A percentile compares a stretch with the other conserved stretches of the same genome.
These are phyloP conservation scores for Scheffersomyces illinoinensis DNA, from an alignment of 1,139 yeast genomes.

Conservation along the genomic window DNA sequence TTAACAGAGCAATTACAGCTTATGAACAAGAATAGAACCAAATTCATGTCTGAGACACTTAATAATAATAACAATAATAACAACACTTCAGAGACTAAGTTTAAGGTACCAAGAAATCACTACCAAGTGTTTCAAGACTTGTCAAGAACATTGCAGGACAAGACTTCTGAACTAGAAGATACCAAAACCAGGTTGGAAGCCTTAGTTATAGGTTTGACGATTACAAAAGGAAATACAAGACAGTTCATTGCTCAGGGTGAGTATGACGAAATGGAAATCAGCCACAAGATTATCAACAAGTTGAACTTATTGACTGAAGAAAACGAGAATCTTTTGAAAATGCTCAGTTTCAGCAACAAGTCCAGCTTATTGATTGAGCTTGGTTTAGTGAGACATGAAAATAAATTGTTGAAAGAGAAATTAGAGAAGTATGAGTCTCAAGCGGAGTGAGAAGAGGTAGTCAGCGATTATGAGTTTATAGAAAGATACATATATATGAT, in stretches of 20 bases:
- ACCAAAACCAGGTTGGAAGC: slow-evolving; percentile 66
- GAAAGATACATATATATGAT: not conserved
- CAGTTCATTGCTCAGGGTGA: slow-evolving; percentile 49
- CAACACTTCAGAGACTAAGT: slow-evolving; percentile 17
- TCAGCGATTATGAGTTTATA: not conserved
- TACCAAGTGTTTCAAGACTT: slow-evolving; percentile 51
- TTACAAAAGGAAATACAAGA: slow-evolving; percentile 5
- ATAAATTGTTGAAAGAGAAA: slow-evolving; percentile 7
- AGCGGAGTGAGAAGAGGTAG: not conserved
- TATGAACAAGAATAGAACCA: slow-evolving; percentile 15
- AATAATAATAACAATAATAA: not conserved
- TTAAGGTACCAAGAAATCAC: slow-evolving; percentile 44
- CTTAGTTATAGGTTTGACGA: slow-evolving; percentile 39
- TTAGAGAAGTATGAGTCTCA: not conserved
- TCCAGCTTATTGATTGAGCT: slow-evolving; percentile 71
- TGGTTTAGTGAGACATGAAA: slow-evolving; percentile 54
- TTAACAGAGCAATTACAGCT: slow-evolving; percentile 31
- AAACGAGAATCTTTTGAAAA: slow-evolving; percentile 67
- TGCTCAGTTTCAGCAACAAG: slow-evolving; percentile 71
- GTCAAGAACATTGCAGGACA: slow-evolving; percentile 49
- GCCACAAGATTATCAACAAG: slow-evolving; percentile 72
- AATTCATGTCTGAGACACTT: slow-evolving; percentile 6
- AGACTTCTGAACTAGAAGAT: slow-evolving; percentile 57
- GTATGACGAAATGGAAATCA: slow-evolving; percentile 72
- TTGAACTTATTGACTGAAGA: slow-evolving; percentile 64